phyloP scores from a whole-genome alignment of 2,329 filamentous ascomycete species.

The Laburnicola sp. region DNA sequence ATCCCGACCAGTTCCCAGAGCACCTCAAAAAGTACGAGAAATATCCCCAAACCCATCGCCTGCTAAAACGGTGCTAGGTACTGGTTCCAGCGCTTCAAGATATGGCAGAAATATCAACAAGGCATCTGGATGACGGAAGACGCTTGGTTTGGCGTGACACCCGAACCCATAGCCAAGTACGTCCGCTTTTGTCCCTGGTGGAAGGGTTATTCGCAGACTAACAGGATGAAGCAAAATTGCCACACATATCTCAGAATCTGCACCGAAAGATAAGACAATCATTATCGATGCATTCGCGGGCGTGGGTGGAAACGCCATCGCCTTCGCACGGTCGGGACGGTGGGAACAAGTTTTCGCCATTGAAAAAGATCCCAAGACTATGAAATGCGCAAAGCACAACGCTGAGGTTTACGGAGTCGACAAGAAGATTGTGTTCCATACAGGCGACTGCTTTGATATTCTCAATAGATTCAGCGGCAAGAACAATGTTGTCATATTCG shows the following conservation, averaged over 20 bases:
- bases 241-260: conserved; percentile 64
- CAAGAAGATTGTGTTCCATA: conserved; percentile 79
- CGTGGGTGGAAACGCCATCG: conserved; percentile 90
- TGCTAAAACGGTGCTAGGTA: conserved; percentile 62
- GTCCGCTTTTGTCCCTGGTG: conserved; percentile 41
- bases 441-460: conserved; percentile 82
- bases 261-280: conserved; percentile 60
- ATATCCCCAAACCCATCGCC: background rate
- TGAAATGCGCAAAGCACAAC: conserved; percentile 92
- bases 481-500: conserved; percentile 65
- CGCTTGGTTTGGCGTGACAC: conserved; percentile 96
- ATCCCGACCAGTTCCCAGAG: conserved; percentile 71
- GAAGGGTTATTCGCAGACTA: conserved; percentile 25
- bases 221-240: conserved; percentile 66
- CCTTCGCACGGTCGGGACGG: conserved; percentile 78
- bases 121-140: conserved; percentile 90
- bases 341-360: conserved; percentile 88
- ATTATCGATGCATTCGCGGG: conserved; percentile 90
- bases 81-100: conserved; percentile 82
- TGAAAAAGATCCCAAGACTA: conserved; percentile 76
- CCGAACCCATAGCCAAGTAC: conserved; percentile 85
- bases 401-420: conserved; percentile 80
- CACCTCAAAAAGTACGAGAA: conserved; percentile 76
- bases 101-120: conserved; percentile 85
- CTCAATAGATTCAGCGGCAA: conserved; percentile 58